Conservation (phyloP, 495 filamentous ascomycete species). For the Choiromyces venosus region DNA sequence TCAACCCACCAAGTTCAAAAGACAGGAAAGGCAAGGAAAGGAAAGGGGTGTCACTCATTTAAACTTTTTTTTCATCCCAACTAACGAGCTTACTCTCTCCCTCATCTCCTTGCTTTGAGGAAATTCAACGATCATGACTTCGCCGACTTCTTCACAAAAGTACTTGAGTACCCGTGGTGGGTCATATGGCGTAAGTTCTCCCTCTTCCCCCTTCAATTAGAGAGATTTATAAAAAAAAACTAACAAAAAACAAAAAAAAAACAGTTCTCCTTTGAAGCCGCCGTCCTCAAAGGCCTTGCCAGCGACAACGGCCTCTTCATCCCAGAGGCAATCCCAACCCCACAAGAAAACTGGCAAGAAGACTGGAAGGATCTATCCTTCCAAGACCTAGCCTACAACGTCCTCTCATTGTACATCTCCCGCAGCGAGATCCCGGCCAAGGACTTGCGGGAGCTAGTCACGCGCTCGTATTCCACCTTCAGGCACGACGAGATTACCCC, state of each 20-base stretch:
- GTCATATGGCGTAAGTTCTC: conserved; percentile 61
- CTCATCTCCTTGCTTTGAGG: not conserved
- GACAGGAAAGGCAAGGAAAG: not conserved
- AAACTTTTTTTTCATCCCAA: not conserved
- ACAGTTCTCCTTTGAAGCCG: conserved; percentile 83
- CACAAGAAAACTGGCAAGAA: conserved; percentile 57
- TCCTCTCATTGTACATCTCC: conserved; percentile 77
- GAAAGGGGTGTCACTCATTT: not conserved
- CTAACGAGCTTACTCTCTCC: not conserved
- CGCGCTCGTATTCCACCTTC: conserved; percentile 79
- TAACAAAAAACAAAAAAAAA: conserved; percentile 30
- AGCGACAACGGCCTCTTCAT: conserved; percentile 85
- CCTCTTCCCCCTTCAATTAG: conserved; percentile 4
- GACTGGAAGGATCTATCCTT: conserved; percentile 73
- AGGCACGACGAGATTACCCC: conserved; percentile 68
- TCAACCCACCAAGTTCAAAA: no score
- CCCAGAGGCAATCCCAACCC: conserved; percentile 69
- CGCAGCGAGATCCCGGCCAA: conserved; percentile 68
- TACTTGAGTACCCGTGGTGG: conserved; percentile 78
- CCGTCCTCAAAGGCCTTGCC: conserved; percentile 86
- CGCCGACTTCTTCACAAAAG: conserved; percentile 62
- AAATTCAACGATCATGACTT: conserved; percentile 23
- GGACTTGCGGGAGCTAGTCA: conserved; percentile 75
- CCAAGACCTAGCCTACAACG: conserved; percentile 68
- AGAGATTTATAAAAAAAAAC: conserved; percentile 9